Conservation (phyloP, 306 rosid species). For the Pueraria montana region DNA sequence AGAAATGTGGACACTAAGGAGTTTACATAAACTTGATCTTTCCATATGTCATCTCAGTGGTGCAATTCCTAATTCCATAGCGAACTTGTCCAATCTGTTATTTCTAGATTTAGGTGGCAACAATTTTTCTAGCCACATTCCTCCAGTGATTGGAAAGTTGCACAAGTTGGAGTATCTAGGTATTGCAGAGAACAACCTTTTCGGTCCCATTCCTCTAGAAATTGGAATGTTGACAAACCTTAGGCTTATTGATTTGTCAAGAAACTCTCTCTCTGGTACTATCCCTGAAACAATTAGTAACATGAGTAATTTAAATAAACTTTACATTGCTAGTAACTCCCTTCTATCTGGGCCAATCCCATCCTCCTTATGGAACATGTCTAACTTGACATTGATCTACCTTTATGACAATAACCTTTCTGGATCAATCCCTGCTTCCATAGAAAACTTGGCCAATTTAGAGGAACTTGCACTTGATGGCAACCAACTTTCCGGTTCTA, state of each 20-base stretch:
- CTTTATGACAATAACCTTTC: constrained; percentile 5
- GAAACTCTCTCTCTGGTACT: background rate
- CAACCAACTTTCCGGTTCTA: constrained; percentile 37
- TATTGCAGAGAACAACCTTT: background rate
- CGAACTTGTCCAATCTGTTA: constrained; percentile 16
- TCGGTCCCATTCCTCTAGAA: constrained; percentile 48
- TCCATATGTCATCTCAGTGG: background rate
- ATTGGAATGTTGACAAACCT: constrained; percentile 46
- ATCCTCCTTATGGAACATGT: background rate
- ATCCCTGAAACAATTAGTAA: constrained; percentile 51
- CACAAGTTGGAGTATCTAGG: background rate
- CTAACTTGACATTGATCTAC: background rate
- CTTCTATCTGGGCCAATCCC: constrained; percentile 45
- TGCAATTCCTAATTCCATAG: too few species aligned
- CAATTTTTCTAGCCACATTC: constrained; percentile 8
- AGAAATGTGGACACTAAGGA: too few species aligned
- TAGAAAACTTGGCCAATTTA: background rate
- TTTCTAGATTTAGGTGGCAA: constrained; percentile 24
- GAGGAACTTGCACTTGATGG: background rate
- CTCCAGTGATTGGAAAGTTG: constrained; percentile 50
- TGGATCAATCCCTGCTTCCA: constrained; percentile 4
- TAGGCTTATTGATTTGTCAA: background rate
- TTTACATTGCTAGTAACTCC: constrained; percentile 12
- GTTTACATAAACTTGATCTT: constrained; percentile 13
- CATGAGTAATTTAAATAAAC: background rate